Base-by-base conservation (phyloP, 176 grass and related monocot genomes). In the Aegilops umbellulata region DNA sequence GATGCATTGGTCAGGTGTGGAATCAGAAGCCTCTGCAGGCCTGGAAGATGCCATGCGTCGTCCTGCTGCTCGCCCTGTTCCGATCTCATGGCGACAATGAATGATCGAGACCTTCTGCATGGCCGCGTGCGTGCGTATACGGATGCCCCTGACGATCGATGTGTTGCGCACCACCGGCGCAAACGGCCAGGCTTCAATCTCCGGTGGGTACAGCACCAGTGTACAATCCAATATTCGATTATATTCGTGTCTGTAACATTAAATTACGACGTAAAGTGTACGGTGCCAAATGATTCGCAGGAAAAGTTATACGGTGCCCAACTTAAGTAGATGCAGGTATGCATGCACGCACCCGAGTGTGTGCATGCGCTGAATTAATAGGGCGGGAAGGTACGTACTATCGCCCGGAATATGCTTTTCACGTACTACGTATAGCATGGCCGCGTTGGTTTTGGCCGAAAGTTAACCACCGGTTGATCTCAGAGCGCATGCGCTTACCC, bases 1-100 rank as follows among this genome's bases (percentile, higher is more conserved):
- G 13, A 91, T 91, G 77, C 38, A 53, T 64, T 44, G 76, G 89
- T 88, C 85, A 87, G 89, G 68, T 53, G 49, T 53, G 81, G 81
- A 91, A 88, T 91, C 81, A 84, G 89, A 91, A 91, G 85, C 81
- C 89, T 85, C 77, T 63, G 69, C 85, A 10, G 69, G 60, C 76
- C 81, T 41, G 62, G 61, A 80, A 76, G 89, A 84, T 76, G 89
- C 77, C 89, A 81, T 73, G 80, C 68, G 44, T n/a, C 81, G 7
- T 62, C 35, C 85, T 75, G 76, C 80, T 87, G 72, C 71, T 82
- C 53, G 7, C 19, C 7, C 62, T 11, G 51, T 74, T 26, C 80
- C n/a, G 20, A 46, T 71, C 65, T 76, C 88, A 86, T 57, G 80
- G 26, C 67, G 74, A 51, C 69, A 75, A 39, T 80, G 62, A 91